A percentile compares a stretch with the other conserved stretches of the same genome.
These are phyloP conservation scores for Trichoderma hamatum DNA, from an alignment of 2,329 filamentous ascomycete genomes.

Conservation along the genomic window DNA sequence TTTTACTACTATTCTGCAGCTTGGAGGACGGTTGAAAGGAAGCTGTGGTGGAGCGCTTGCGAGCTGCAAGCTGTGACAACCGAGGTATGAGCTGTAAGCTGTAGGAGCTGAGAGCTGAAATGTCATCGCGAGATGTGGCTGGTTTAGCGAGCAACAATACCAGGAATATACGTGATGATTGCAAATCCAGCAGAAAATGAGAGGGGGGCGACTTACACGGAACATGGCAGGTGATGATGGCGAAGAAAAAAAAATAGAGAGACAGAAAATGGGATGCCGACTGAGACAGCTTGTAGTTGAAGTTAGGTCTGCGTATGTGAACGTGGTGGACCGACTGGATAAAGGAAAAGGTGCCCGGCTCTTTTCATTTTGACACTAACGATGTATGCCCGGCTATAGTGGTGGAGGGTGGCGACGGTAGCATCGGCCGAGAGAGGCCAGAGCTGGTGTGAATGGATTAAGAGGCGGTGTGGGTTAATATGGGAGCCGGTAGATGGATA, in stretches of 20 bases:
- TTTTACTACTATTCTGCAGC: not conserved
- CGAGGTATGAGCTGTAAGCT: not conserved
- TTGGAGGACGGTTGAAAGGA: not conserved
- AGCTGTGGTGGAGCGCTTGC: not conserved
- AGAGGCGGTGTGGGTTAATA: conserved; percentile 1
- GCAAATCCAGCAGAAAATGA: not conserved
- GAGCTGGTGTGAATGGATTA: conserved; percentile 10
- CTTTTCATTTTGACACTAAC: not conserved
- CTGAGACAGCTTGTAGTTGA: not conserved
- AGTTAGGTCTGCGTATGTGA: not conserved
- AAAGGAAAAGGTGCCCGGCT: not conserved
- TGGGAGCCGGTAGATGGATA: not conserved
- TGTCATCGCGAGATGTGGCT: not conserved
- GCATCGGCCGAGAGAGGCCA: conserved; percentile 9
- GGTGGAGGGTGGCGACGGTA: not conserved
- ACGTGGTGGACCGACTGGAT: not conserved
- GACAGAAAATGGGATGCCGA: not conserved
- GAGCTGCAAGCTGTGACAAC: not conserved
- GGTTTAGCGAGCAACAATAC: not conserved
- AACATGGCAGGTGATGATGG: conserved; percentile 7
- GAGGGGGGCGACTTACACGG: not conserved
- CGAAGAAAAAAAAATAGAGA: not conserved
- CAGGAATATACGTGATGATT: not conserved
- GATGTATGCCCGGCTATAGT: conserved; percentile 8
- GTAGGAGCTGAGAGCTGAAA: not conserved